Evolutionary conservation across 2,329 filamentous ascomycete genomes (phyloP).

Genomic region (Cordyceps pruinosa): DNA sequence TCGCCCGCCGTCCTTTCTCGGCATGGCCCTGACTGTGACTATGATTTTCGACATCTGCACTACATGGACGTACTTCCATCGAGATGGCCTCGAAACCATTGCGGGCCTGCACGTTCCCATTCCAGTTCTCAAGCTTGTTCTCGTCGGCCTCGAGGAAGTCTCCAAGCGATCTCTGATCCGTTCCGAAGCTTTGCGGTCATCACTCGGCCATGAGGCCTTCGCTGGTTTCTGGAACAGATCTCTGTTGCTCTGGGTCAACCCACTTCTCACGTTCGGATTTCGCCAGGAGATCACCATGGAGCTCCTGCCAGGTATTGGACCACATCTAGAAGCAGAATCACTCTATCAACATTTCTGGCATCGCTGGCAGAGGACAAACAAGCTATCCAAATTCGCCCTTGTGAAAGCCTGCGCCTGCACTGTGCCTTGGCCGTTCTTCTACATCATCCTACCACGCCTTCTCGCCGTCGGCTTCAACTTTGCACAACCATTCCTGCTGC

Average conservation of each 20-base stretch:
- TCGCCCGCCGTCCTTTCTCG: slow-evolving; percentile 27
- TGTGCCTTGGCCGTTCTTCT: not conserved
- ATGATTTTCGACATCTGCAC: slow-evolving; percentile 27
- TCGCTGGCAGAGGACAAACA: not conserved
- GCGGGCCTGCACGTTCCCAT: slow-evolving; percentile 21
- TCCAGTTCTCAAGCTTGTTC: slow-evolving; percentile 20
- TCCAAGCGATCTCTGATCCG: slow-evolving; percentile 19
- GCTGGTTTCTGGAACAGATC: slow-evolving; percentile 16
- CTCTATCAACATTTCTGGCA: not conserved
- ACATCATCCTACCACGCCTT: not conserved
- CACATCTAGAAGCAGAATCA: not conserved
- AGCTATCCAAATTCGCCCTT: not conserved
- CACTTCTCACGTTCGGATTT: not conserved
- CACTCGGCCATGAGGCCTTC: slow-evolving; percentile 17
- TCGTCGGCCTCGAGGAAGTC: slow-evolving; percentile 26
- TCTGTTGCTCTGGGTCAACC: not conserved
- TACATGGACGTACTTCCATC: slow-evolving; percentile 27
- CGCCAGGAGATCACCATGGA: not conserved
- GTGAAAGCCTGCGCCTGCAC: not conserved
- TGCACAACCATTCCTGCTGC: slow-evolving; percentile 6
- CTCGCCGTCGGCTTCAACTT: slow-evolving; percentile 1
- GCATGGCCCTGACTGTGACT: slow-evolving; percentile 24
- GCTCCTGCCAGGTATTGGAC: not conserved
- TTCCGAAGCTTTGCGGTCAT: not conserved
- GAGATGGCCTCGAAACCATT: slow-evolving; percentile 18